phyloP scores from a whole-genome alignment of 306 rosid species.

The Prunus davidiana region DNA sequence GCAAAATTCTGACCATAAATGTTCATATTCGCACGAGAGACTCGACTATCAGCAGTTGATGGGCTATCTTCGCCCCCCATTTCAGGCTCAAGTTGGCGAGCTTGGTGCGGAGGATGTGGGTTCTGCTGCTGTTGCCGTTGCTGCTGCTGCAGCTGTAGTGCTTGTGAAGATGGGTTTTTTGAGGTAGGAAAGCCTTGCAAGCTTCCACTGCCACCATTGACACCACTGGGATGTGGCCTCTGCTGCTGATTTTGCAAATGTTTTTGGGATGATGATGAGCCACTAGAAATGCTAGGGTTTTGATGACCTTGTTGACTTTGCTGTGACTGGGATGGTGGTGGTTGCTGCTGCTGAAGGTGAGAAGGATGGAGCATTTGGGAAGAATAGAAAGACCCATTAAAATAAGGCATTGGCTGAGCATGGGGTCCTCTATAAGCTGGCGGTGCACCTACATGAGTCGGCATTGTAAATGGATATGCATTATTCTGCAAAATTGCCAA shows the following conservation, averaged over 20 bases:
- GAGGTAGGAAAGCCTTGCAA: slow-evolving; percentile 78
- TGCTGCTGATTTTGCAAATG: slow-evolving; percentile 83
- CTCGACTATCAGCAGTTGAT: slow-evolving; percentile 73
- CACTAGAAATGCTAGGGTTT: slow-evolving; percentile 61
- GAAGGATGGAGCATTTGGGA: slow-evolving; percentile 87
- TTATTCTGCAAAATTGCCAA: slow-evolving; percentile 84
- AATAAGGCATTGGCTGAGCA: slow-evolving; percentile 73
- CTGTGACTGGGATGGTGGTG: slow-evolving; percentile 58
- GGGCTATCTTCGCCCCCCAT: slow-evolving; percentile 87
- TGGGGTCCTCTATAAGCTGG: slow-evolving; percentile 83
- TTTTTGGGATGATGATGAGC: slow-evolving; percentile 82
- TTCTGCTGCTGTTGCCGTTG: slow-evolving; percentile 53
- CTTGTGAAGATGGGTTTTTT: slow-evolving; percentile 55
- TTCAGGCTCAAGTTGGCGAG: slow-evolving; percentile 77
- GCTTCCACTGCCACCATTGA: slow-evolving; percentile 46
- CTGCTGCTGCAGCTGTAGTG: slow-evolving; percentile 49
- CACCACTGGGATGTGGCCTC: slow-evolving; percentile 46
- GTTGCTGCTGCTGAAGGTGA: slow-evolving; percentile 66
- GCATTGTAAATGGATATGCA: slow-evolving; percentile 83
- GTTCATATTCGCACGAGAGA: slow-evolving; percentile 51
- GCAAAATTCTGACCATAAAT: slow-evolving; percentile 72
- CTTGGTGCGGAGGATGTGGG: slow-evolving; percentile 50
- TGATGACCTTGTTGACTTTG: slow-evolving; percentile 72
- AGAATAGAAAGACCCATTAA: slow-evolving; percentile 80
- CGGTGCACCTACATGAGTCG: slow-evolving; percentile 83